Conservation (phyloP, 75 land plant genomes). For the Isoetes taiwanensis region DNA sequence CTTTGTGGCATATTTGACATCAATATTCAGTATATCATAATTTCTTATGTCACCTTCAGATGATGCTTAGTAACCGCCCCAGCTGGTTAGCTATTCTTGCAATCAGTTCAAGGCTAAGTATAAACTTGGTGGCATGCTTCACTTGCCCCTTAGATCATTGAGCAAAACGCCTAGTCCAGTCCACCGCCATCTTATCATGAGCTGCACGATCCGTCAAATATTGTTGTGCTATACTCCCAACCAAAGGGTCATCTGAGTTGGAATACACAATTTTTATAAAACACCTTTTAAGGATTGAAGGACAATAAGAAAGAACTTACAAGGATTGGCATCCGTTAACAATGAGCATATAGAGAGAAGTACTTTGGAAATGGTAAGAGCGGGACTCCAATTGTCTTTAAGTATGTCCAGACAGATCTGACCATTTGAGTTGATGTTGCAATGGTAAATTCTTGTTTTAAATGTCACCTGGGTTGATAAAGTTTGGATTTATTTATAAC, state of each 20-base stretch:
- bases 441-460: constrained; percentile 89
- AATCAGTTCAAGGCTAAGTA: no score
- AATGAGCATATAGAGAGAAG: constrained; percentile 62
- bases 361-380: constrained; percentile 83
- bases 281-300: background rate
- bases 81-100: no score
- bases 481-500: no score
- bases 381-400: constrained; percentile 90
- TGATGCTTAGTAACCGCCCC: no score
- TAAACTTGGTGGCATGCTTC: no score
- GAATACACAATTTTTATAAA: background rate
- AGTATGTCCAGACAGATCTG: constrained; percentile 66
- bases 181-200: constrained; percentile 72
- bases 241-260: constrained; percentile 51
- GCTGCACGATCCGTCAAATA: constrained; percentile 60
- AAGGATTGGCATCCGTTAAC: constrained; percentile 55
- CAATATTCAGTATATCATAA: no score
- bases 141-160: constrained; percentile 25
- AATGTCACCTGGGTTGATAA: constrained; percentile 89
- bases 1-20: no score
- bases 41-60: no score
- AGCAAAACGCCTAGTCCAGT: constrained; percentile 85
- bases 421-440: constrained; percentile 69
- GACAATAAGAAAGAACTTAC: constrained; percentile 30
- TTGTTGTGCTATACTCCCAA: constrained; percentile 61